These are phyloP conservation scores for Taiozyma sp. DNA, from an alignment of 1,139 yeast genomes.

Conservation along the genomic window DNA sequence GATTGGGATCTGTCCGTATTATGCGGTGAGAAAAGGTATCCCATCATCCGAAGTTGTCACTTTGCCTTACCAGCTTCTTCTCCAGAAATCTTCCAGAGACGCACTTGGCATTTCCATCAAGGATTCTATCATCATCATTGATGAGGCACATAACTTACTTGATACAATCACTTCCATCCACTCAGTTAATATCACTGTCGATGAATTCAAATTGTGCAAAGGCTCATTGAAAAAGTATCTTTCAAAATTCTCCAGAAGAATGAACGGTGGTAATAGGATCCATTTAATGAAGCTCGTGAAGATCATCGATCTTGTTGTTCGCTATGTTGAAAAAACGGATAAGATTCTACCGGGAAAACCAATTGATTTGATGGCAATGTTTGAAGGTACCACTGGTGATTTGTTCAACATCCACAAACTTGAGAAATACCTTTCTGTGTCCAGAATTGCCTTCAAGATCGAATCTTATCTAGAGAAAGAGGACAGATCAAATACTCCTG, in stretches of 20 bases:
- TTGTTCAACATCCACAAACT: constrained; percentile 64
- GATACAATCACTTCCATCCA: constrained; percentile 71
- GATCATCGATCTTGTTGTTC: constrained; percentile 45
- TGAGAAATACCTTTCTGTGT: constrained; percentile 53
- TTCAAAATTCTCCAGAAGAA: constrained; percentile 50
- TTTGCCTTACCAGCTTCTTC: constrained; percentile 76
- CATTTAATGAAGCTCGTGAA: constrained; percentile 60
- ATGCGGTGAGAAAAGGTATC: constrained; percentile 56
- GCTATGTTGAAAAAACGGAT: constrained; percentile 36
- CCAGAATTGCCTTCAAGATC: constrained; percentile 81
- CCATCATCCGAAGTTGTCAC: constrained; percentile 62
- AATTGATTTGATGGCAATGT: constrained; percentile 46
- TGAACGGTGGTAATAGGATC: constrained; percentile 72
- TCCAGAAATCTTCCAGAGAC: constrained; percentile 60
- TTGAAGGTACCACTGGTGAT: constrained; percentile 57
- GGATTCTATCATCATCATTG: constrained; percentile 70
- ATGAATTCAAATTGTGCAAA: constrained; percentile 37
- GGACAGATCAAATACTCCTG: constrained; percentile 34
- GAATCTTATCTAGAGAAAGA: constrained; percentile 58
- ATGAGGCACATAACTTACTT: constrained; percentile 87
- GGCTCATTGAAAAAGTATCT: constrained; percentile 49
- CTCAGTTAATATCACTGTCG: constrained; percentile 50
- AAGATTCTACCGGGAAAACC: constrained; percentile 46
- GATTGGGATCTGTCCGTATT: constrained; percentile 73
- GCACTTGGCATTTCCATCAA: constrained; percentile 54